Conservation (phyloP, 2,329 filamentous ascomycete genomes). For the Aspergillus tamarii region DNA sequence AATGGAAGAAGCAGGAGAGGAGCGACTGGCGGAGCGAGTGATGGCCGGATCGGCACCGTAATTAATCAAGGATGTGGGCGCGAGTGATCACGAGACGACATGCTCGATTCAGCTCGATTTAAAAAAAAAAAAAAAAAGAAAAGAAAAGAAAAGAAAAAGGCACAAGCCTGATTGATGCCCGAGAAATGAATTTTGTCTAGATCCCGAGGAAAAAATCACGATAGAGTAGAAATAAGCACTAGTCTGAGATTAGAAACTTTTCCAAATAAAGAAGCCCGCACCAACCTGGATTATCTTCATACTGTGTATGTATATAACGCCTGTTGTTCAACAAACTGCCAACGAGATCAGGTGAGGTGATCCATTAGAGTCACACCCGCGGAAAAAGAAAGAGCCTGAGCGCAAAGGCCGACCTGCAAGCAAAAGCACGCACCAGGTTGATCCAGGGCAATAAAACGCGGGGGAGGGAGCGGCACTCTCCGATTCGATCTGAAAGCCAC, state of each 20-base stretch:
- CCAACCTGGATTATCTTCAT: background rate
- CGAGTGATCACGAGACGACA: conserved; percentile 1
- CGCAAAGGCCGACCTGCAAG: background rate
- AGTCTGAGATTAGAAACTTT: background rate
- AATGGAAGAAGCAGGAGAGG: conserved; percentile 24
- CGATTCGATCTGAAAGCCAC: background rate
- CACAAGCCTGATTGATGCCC: background rate
- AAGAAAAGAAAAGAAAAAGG: too few species aligned
- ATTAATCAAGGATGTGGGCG: conserved; percentile 3
- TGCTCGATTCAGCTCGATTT: background rate
- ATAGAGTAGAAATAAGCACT: conserved; percentile 2
- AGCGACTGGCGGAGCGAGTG: conserved; percentile 17
- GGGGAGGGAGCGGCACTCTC: conserved; percentile 1
- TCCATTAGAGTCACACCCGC: background rate
- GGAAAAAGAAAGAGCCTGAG: conserved; percentile 1
- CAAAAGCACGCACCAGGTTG: background rate
- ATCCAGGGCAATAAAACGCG: conserved; percentile 2
- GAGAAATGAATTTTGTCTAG: background rate
- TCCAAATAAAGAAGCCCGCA: background rate
- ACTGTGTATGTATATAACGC: background rate
- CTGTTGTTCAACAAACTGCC: background rate
- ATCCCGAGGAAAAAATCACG: background rate
- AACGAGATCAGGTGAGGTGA: background rate
- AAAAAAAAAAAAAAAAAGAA: background rate
- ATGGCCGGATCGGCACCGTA: conserved; percentile 34